These are phyloP conservation scores for Phaeosphaeriaceae sp. DNA, from an alignment of 2,329 filamentous ascomycete genomes.

Conservation along the genomic window DNA sequence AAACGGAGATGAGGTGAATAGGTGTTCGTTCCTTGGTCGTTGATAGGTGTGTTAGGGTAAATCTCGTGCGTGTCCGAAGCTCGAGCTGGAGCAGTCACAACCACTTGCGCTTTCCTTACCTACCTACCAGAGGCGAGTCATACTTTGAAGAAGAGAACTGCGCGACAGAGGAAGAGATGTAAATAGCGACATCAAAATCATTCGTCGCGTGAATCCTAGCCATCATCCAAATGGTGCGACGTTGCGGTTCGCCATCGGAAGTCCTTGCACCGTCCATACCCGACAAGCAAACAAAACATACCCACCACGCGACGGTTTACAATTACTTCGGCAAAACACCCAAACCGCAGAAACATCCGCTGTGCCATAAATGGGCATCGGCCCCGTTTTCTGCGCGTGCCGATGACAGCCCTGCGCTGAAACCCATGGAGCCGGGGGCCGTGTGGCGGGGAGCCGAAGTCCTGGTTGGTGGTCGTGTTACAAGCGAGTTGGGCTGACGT, in stretches of 20 bases:
- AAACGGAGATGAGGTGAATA: no score
- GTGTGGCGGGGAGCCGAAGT: slow-evolving; percentile 43
- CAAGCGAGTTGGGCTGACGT: slow-evolving; percentile 5
- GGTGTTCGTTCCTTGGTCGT: no score
- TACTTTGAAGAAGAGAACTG: background rate
- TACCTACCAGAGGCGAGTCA: no score
- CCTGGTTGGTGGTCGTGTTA: background rate
- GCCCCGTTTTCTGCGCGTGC: slow-evolving; percentile 29
- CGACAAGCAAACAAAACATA: background rate
- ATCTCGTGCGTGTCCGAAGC: background rate
- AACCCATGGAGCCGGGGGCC: slow-evolving; percentile 27
- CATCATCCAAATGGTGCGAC: background rate
- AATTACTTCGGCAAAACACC: background rate
- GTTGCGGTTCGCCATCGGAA: slow-evolving; percentile 1
- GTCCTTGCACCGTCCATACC: background rate
- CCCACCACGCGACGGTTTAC: background rate
- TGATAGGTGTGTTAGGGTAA: no score
- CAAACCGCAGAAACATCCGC: background rate
- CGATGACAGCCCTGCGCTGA: slow-evolving; percentile 18
- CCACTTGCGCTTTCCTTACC: background rate
- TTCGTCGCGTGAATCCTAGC: background rate
- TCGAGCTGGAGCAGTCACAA: background rate
- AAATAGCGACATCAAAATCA: background rate
- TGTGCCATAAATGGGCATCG: slow-evolving; percentile 22
- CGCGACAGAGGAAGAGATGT: background rate